Evolutionary conservation across 1,284 basidiomycete species (phyloP).

Genomic region (Leccinum subrobustum): DNA sequence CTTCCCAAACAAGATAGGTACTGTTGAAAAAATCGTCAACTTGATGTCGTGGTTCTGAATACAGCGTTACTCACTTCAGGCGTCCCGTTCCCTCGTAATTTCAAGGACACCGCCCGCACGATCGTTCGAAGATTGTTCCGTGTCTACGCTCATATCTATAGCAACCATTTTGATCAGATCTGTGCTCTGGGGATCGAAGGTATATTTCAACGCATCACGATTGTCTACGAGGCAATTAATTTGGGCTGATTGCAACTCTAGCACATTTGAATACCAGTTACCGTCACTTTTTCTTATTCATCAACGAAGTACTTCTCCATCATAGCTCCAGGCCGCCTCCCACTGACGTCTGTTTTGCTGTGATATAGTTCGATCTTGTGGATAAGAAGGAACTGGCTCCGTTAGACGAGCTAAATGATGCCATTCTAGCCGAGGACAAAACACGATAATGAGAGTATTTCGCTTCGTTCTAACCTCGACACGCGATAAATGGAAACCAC

Average conservation of each 20-base stretch:
- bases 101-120: slow-evolving; percentile 88
- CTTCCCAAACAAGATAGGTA: slow-evolving; percentile 95
- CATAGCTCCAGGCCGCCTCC: background rate
- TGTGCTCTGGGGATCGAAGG: slow-evolving; percentile 98
- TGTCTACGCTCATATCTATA: slow-evolving; percentile 98
- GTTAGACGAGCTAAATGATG: slow-evolving; percentile 94
- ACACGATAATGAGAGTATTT: slow-evolving; percentile 30
- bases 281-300: slow-evolving; percentile 96
- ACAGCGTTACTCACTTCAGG: slow-evolving; percentile 45
- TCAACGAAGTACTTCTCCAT: slow-evolving; percentile 74
- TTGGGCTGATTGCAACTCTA: slow-evolving; percentile 34
- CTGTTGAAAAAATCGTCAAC: slow-evolving; percentile 12
- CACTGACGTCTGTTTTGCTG: slow-evolving; percentile 9
- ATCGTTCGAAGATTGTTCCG: slow-evolving; percentile 93
- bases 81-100: slow-evolving; percentile 89
- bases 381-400: slow-evolving; percentile 97
- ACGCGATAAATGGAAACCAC: slow-evolving; percentile 1
- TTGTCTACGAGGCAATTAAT: background rate
- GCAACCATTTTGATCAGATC: slow-evolving; percentile 99
- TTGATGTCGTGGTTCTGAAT: background rate
- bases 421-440: slow-evolving; percentile 86
- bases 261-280: slow-evolving; percentile 99
- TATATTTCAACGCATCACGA: slow-evolving; percentile 34
- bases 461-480: background rate
- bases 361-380: slow-evolving; percentile 85